Evolutionary conservation across 2,329 filamentous ascomycete genomes (phyloP).

Genomic region (Tolypocladium tropicale): DNA sequence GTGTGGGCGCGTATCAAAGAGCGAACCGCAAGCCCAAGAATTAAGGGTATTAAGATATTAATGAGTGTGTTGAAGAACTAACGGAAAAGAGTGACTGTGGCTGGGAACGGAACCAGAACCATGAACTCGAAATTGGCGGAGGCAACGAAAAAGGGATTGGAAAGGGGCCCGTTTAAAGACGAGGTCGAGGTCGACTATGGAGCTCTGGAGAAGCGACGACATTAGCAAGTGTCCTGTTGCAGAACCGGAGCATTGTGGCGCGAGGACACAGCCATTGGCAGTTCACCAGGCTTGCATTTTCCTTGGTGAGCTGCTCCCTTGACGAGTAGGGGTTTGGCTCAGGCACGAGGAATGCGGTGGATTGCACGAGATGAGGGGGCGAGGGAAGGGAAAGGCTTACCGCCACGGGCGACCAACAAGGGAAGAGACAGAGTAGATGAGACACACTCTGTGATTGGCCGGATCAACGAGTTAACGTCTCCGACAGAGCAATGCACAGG

Average conservation of each 20-base stretch:
- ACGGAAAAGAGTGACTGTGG: constrained; percentile 48
- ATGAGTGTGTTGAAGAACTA: constrained; percentile 43
- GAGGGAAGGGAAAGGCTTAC: constrained; percentile 32
- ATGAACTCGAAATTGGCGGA: constrained; percentile 24
- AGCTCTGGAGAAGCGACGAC: constrained; percentile 26
- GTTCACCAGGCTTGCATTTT: constrained; percentile 2
- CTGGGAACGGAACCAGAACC: constrained; percentile 35
- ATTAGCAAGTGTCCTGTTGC: constrained; percentile 19
- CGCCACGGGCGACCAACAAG: constrained; percentile 32
- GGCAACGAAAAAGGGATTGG: constrained; percentile 29
- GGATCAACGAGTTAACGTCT: constrained; percentile 58
- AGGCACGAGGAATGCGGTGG: constrained; percentile 15
- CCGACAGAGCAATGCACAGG: constrained; percentile 39
- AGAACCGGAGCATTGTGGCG: constrained; percentile 13
- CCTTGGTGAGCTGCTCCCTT: constrained; percentile 17
- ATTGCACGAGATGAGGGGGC: constrained; percentile 9
- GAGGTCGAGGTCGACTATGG: constrained; percentile 27
- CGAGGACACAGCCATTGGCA: constrained; percentile 8
- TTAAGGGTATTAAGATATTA: constrained; percentile 47
- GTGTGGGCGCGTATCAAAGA: constrained; percentile 18
- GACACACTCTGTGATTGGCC: constrained; percentile 37
- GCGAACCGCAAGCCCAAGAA: constrained; percentile 27
- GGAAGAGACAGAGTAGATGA: constrained; percentile 35
- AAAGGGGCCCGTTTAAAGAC: constrained; percentile 36
- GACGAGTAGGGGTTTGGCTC: constrained; percentile 12